Percentiles rank a stretch among this genome's conserved stretches.
Evolutionary conservation across 2,329 filamentous ascomycete genomes (phyloP).

Genomic region (Rhinocladiella similis): DNA sequence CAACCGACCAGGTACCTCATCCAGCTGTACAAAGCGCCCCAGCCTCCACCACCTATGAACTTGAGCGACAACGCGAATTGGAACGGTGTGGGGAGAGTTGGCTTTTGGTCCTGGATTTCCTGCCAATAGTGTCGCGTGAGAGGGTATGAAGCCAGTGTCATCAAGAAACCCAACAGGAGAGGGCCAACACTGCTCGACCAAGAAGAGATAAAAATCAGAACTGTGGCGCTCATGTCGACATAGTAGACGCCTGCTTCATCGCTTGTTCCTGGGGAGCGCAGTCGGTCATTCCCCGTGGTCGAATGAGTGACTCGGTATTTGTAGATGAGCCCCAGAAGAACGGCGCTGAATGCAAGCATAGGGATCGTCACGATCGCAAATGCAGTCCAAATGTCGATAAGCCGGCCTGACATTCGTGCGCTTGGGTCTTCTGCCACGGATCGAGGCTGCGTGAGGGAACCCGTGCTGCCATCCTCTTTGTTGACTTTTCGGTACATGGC

Average conservation of each 20-base stretch:
- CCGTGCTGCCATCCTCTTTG: too few species aligned
- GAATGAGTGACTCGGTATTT: constrained; percentile 1
- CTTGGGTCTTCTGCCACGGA: too few species aligned
- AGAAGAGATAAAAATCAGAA: constrained; percentile 27
- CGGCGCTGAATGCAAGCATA: constrained; percentile 4
- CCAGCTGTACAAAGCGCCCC: too few species aligned
- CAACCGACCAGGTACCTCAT: too few species aligned
- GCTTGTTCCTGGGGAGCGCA: background rate
- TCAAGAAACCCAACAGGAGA: constrained; percentile 28
- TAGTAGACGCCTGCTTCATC: constrained; percentile 20
- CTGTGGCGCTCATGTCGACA: constrained; percentile 27
- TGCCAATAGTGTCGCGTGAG: constrained; percentile 17
- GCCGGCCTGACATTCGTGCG: background rate
- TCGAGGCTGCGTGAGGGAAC: too few species aligned
- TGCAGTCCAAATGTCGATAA: background rate
- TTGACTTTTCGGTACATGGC: too few species aligned
- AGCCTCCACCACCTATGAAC: background rate
- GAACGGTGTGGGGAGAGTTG: background rate
- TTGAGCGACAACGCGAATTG: background rate
- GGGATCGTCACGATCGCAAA: constrained; percentile 8
- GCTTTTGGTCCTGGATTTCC: constrained; percentile 3
- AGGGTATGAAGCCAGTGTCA: constrained; percentile 31
- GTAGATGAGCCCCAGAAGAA: constrained; percentile 6
- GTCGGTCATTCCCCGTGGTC: background rate
- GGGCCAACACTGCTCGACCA: constrained; percentile 31